Conservation (phyloP, 2,329 filamentous ascomycete genomes). For the Fusarium chuoi region DNA sequence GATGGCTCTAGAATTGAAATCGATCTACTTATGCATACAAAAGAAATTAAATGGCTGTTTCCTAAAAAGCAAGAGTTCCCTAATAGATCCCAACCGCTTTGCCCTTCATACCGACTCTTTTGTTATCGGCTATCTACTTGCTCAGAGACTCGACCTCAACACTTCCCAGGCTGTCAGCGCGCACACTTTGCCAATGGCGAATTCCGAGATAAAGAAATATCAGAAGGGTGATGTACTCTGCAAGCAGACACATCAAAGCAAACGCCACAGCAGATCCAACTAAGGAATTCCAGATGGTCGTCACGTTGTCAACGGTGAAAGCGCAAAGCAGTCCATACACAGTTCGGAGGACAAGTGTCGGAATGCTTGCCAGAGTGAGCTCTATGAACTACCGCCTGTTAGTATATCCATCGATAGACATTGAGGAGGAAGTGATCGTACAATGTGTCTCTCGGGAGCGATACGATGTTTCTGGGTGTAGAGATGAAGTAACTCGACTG, state of each 20-base stretch:
- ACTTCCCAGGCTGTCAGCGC: neutral
- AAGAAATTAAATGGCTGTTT: no score
- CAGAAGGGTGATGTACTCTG: neutral
- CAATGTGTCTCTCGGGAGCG: neutral
- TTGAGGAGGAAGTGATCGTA: fast-evolving
- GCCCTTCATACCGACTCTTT: no score
- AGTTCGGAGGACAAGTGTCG: neutral
- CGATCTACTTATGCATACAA: no score
- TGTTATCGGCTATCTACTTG: neutral
- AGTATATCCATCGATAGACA: fast-evolving
- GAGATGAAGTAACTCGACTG: neutral
- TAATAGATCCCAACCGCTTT: no score
- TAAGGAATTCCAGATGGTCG: neutral
- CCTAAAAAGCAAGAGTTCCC: no score
- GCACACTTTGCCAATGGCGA: neutral
- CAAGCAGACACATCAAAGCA: neutral
- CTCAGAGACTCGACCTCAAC: neutral
- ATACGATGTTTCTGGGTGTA: neutral
- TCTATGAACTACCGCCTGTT: neutral
- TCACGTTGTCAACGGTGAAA: fast-evolving
- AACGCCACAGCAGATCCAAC: neutral
- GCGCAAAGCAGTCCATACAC: neutral
- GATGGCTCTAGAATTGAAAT: no score
- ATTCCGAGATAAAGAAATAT: neutral
- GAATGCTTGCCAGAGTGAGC: neutral